These are phyloP conservation scores for Eutypella sp. DNA, from an alignment of 2,329 filamentous ascomycete genomes.

Conservation along the genomic window DNA sequence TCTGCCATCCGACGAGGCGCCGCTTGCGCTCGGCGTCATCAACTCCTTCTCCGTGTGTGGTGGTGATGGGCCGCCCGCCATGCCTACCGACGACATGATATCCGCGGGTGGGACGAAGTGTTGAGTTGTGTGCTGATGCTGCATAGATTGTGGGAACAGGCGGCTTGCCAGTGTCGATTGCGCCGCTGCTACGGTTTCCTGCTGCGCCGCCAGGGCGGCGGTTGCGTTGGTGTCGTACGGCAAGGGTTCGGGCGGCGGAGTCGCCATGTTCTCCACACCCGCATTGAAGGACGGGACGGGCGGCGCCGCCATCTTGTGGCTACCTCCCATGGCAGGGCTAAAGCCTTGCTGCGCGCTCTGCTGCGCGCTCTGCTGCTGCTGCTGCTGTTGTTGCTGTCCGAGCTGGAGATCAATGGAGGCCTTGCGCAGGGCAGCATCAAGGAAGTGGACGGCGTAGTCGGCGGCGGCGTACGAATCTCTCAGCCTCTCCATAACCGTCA, in stretches of 20 bases:
- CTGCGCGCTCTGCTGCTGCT: constrained; percentile 4
- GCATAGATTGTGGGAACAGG: constrained; percentile 16
- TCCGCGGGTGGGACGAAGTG: constrained; percentile 12
- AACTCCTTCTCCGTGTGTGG: constrained; percentile 39
- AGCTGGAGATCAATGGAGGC: constrained; percentile 66
- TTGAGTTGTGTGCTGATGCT: not conserved
- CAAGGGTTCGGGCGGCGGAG: constrained; percentile 49
- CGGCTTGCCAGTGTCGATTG: constrained; percentile 10
- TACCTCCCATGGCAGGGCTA: not conserved
- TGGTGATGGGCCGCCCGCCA: constrained; percentile 35
- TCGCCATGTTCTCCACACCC: constrained; percentile 29
- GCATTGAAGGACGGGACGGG: constrained; percentile 13
- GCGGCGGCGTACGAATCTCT: constrained; percentile 88
- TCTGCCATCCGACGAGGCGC: constrained; percentile 34
- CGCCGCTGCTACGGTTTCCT: too few species aligned
- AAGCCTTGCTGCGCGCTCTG: not conserved
- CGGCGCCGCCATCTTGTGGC: constrained; percentile 20
- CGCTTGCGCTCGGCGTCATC: constrained; percentile 42
- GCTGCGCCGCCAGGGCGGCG: constrained; percentile 8
- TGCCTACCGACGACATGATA: constrained; percentile 9
- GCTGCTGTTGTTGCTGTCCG: constrained; percentile 16
- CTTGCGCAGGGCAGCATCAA: constrained; percentile 88
- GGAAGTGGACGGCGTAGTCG: constrained; percentile 92
- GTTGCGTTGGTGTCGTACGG: constrained; percentile 29
- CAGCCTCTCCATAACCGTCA: constrained; percentile 83